Evolutionary conservation across 2,329 filamentous ascomycete genomes (phyloP), one percentile per base, ranked within the genome.

Genomic region (Thelonectria discophora): DNA sequence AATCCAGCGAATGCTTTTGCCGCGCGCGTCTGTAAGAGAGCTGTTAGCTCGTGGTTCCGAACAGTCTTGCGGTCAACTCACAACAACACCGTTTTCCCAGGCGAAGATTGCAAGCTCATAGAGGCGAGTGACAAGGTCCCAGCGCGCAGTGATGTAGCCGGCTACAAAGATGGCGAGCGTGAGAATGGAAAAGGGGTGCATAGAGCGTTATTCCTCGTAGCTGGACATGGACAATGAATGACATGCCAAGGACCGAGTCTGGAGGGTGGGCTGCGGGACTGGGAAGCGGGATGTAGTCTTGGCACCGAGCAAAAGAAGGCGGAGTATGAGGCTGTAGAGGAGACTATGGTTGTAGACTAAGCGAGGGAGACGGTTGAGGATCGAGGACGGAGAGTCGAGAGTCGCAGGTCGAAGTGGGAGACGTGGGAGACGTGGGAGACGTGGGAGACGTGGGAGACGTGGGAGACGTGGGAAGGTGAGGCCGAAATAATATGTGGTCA

Each of bases 151-250:
- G 79, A 94, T 98, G 86, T 99, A 99, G 80, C 95, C 95, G 82
- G 95, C 94, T 86, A 98, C 91, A 84, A 99, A 99, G 83, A 99
- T 97, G 82, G 91, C 93, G 82, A 97, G 89, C 75, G 94, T 97
- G 79, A 97, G 87, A 78, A 94, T 84, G 67, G 94, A 98, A 84
- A 98, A 97, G 75, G 94, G 93, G 93, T 97, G 94, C 94, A 98
- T 98, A 85, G 84, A 86, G 80, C 80, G 78, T 74, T 79, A 77
- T 76, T 74, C 69, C 66, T 66, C 62, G 62, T 69, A 75, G 72
- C 75, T 74, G 77, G 72, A 76, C 82, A 84, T 83, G 77, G 63
- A 62, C 58, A 58, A 55, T 56, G 24, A 7, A 24, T 4, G 55
- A 59, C 60, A 64, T 65, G 69, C 68, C 65, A 70, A 66, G 65